Evolutionary conservation across 768 basidiomycete species (phyloP).

Genomic region (Podaxis sp.): DNA sequence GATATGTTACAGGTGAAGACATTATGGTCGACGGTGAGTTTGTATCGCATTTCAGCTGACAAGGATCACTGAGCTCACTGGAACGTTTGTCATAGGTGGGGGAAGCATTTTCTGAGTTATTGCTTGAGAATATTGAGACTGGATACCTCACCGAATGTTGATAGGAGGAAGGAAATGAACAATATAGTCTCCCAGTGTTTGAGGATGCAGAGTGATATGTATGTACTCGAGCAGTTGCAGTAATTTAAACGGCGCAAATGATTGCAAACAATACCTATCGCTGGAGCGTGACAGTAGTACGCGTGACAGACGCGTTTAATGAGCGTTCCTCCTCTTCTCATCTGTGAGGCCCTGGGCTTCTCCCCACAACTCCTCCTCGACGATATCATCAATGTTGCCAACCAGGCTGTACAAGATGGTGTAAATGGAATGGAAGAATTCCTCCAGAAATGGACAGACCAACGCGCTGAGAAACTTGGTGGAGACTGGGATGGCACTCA

Average conservation of each 20-base stretch:
- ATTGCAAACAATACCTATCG: background rate
- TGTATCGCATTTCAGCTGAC: background rate
- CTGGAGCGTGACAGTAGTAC: slow-evolving; percentile 4
- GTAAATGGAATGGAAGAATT: slow-evolving; percentile 82
- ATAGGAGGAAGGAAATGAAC: no score
- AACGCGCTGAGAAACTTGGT: slow-evolving; percentile 45
- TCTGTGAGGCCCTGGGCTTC: slow-evolving; percentile 79
- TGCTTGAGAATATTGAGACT: no score
- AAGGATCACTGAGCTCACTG: background rate
- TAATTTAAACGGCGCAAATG: no score
- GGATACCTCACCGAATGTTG: no score
- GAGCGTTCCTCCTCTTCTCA: slow-evolving; percentile 44
- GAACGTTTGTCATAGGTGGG: background rate
- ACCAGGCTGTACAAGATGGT: slow-evolving; percentile 75
- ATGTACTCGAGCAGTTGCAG: no score
- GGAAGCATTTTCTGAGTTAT: background rate
- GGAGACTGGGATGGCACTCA: slow-evolving; percentile 42
- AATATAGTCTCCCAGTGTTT: no score
- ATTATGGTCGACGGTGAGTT: slow-evolving; percentile 42
- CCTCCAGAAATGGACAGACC: slow-evolving; percentile 71
- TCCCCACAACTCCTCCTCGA: slow-evolving; percentile 84
- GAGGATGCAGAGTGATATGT: no score
- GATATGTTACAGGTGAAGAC: slow-evolving; percentile 44
- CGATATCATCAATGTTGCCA: slow-evolving; percentile 82
- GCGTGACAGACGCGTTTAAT: slow-evolving; percentile 10